These are phyloP conservation scores for Uncinocarpus reesii DNA, from an alignment of 2,329 filamentous ascomycete species.

Conservation along the genomic window DNA sequence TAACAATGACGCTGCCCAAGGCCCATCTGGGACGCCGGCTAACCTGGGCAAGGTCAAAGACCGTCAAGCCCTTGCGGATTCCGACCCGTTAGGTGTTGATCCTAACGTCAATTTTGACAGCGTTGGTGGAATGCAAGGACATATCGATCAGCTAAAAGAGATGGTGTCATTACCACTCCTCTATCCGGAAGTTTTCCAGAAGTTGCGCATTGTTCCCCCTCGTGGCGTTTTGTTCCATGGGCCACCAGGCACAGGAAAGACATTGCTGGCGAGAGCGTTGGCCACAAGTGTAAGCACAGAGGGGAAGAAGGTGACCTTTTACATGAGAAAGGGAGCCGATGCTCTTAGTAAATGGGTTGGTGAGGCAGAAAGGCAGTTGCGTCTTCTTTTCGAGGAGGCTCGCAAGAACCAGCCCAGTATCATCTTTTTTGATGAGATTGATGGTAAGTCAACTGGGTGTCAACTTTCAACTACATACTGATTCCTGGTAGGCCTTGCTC, in stretches of 20 bases:
- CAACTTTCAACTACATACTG: neutral
- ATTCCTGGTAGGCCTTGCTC: slow-evolving; percentile 52
- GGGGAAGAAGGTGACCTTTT: slow-evolving; percentile 92
- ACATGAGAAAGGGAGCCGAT: slow-evolving; percentile 98
- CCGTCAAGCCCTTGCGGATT: slow-evolving; percentile 80
- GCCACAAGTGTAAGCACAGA: slow-evolving; percentile 83
- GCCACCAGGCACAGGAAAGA: slow-evolving; percentile 95
- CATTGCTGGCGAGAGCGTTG: slow-evolving; percentile 82
- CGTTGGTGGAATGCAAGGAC: slow-evolving; percentile 81
- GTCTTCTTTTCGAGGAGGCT: slow-evolving; percentile 89
- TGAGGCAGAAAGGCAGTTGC: slow-evolving; percentile 89
- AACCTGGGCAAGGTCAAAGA: slow-evolving; percentile 92
- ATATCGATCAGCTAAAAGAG: slow-evolving; percentile 95
- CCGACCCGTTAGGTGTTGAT: slow-evolving; percentile 88
- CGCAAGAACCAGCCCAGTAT: slow-evolving; percentile 94
- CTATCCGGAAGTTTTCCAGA: slow-evolving; percentile 86
- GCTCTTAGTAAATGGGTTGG: slow-evolving; percentile 98
- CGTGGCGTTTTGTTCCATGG: slow-evolving; percentile 94
- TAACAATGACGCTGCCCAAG: slow-evolving; percentile 47
- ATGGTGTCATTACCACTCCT: slow-evolving; percentile 93
- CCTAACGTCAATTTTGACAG: slow-evolving; percentile 86
- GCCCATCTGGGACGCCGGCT: slow-evolving; percentile 54
- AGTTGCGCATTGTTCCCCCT: slow-evolving; percentile 86
- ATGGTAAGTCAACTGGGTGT: slow-evolving; percentile 47
- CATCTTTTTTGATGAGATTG: slow-evolving; percentile 99